Percentiles rank a stretch among this genome's conserved stretches.
phyloP scores from a whole-genome alignment of 441 rosid species.

The Omphalea diandra region DNA sequence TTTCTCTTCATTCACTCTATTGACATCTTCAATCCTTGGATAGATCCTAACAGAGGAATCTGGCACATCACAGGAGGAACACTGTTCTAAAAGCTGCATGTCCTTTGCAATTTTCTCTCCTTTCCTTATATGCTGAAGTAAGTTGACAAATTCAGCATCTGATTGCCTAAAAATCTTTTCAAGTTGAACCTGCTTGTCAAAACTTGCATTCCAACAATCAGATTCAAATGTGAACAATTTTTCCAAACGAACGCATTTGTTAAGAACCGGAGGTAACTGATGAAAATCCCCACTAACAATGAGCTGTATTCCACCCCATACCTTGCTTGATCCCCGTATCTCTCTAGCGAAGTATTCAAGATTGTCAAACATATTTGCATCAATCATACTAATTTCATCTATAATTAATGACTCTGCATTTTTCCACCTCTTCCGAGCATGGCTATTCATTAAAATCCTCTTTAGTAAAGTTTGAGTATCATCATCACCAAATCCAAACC shows the following conservation, averaged over 20 bases:
- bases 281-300: conserved; percentile 35
- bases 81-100: conserved; percentile 28
- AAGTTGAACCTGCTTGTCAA: conserved; percentile 35
- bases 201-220: conserved; percentile 42
- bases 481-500: conserved; percentile 14
- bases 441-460: conserved; percentile 19
- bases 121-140: conserved; percentile 36
- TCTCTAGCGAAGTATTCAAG: conserved; percentile 35
- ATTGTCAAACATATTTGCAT: conserved; percentile 25
- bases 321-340: conserved; percentile 14
- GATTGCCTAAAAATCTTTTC: conserved; percentile 36
- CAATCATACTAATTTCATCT: conserved; percentile 38
- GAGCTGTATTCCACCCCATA: conserved; percentile 42
- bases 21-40: conserved; percentile 38
- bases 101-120: conserved; percentile 28
- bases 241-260: neutral
- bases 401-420: conserved; percentile 28
- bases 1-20: conserved; percentile 27
- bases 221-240: conserved; percentile 42
- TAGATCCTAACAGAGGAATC: conserved; percentile 31
- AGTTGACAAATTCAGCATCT: conserved; percentile 26
- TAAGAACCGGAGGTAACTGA: conserved; percentile 34
- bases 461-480: conserved; percentile 16
- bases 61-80: conserved; percentile 19
- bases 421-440: conserved; percentile 33